Evolutionary conservation across 2,329 filamentous ascomycete species (phyloP).

Genomic region (Fusarium papillatum): DNA sequence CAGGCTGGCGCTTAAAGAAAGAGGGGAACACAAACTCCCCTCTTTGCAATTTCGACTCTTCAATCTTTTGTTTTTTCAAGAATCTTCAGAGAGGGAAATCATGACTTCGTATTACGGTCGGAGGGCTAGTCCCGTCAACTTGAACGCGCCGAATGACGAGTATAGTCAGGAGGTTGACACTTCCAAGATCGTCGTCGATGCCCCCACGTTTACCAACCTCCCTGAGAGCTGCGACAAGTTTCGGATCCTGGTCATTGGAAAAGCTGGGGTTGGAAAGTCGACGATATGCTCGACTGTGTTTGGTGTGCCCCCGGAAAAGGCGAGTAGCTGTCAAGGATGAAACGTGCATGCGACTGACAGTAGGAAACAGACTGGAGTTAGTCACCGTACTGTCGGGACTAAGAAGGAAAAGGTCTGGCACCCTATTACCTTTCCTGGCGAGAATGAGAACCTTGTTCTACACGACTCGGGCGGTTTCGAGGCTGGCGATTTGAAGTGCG

Average conservation of each 20-base stretch:
- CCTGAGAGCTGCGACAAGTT: neutral
- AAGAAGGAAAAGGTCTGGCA: neutral
- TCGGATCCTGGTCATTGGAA: neutral
- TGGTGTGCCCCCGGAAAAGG: neutral
- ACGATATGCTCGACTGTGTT: neutral
- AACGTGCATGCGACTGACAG: neutral
- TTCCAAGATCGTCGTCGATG: neutral
- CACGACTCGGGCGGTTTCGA: neutral
- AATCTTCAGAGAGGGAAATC: neutral
- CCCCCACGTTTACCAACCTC: neutral
- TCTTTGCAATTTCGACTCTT: neutral
- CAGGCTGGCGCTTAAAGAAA: constrained; percentile 1
- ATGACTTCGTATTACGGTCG: neutral
- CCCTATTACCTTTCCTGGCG: neutral
- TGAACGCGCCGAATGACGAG: neutral
- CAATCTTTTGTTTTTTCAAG: neutral
- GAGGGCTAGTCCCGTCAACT: neutral
- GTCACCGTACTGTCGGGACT: neutral
- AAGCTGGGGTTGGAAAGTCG: neutral
- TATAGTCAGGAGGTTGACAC: neutral
- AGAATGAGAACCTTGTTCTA: neutral
- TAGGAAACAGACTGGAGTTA: neutral
- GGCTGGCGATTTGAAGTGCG: neutral
- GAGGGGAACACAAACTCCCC: neutral
- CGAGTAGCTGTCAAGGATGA: neutral